phyloP scores from a whole-genome alignment of 1,139 yeast genomes.

The Suhomyces panamericanus region DNA sequence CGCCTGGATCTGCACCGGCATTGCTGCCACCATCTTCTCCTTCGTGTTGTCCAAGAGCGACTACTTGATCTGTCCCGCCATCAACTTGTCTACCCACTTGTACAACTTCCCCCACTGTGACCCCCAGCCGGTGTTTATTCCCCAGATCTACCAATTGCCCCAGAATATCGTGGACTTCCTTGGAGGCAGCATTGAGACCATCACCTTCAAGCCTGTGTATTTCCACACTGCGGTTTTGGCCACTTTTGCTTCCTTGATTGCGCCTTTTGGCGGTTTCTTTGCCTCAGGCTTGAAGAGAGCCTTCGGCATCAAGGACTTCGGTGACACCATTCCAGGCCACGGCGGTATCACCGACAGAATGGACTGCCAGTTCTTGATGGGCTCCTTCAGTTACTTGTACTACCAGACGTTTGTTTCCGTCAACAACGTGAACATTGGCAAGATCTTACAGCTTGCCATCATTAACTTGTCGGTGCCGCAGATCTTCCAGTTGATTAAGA shows the following conservation, averaged over 20 bases:
- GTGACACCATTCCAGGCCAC: slow-evolving; percentile 94
- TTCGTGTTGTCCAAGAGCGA: slow-evolving; percentile 62
- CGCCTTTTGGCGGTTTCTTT: slow-evolving; percentile 98
- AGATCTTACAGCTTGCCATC: slow-evolving; percentile 72
- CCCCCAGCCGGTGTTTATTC: slow-evolving; percentile 82
- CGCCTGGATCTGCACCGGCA: slow-evolving; percentile 92
- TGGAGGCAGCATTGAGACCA: slow-evolving; percentile 36
- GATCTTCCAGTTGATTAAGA: slow-evolving; percentile 59
- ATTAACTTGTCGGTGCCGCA: slow-evolving; percentile 69
- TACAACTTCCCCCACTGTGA: slow-evolving; percentile 60
- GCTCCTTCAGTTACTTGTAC: slow-evolving; percentile 88
- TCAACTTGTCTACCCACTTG: slow-evolving; percentile 56
- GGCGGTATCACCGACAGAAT: slow-evolving; percentile 98
- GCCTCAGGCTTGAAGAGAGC: slow-evolving; percentile 97
- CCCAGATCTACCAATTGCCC: slow-evolving; percentile 78
- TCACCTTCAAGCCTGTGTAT: slow-evolving; percentile 80
- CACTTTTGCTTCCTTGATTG: slow-evolving; percentile 93
- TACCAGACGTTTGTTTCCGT: slow-evolving; percentile 88
- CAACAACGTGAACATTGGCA: slow-evolving; percentile 68
- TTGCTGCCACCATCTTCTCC: slow-evolving; percentile 69
- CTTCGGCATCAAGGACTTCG: slow-evolving; percentile 92
- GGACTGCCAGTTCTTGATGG: slow-evolving; percentile 98
- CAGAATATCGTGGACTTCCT: slow-evolving; percentile 54
- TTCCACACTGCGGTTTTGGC: slow-evolving; percentile 85
- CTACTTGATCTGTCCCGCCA: slow-evolving; percentile 88